Percentiles rank a stretch among this genome's conserved stretches.
These are phyloP conservation scores for Brassica nigra DNA, from an alignment of 345 rosid genomes.

Conservation along the genomic window DNA sequence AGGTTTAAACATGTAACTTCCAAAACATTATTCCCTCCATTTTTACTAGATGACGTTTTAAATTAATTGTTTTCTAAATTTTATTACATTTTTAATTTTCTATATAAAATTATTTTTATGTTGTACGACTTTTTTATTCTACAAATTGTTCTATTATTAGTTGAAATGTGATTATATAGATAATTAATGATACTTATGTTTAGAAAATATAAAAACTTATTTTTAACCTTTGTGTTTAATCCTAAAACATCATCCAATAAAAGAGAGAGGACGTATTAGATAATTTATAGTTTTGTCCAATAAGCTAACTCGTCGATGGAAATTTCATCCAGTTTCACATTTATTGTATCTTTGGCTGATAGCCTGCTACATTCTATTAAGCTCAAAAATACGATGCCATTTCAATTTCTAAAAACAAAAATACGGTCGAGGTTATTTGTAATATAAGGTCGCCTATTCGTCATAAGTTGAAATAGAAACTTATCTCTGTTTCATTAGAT, in stretches of 20 bases:
- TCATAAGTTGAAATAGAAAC: not conserved
- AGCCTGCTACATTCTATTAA: constrained; percentile 1
- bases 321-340: not conserved
- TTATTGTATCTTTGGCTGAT: not conserved
- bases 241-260: not conserved
- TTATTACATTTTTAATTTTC: too few relatives aligned
- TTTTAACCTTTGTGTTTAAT: not conserved
- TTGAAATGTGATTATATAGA: too few relatives aligned
- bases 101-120: too few relatives aligned
- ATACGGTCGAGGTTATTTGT: not conserved
- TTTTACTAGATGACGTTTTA: too few relatives aligned
- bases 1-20: not conserved
- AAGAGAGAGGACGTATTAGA: not conserved
- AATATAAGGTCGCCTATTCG: not conserved
- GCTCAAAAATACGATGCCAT: not conserved
- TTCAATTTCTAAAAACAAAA: not conserved
- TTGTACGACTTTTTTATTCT: too few relatives aligned
- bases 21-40: too few relatives aligned
- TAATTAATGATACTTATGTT: too few relatives aligned
- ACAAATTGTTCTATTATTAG: too few relatives aligned
- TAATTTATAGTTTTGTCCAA: not conserved
- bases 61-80: too few relatives aligned
- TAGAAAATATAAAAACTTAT: too few relatives aligned
- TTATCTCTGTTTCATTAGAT: not conserved
- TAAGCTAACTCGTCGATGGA: not conserved